phyloP scores from a whole-genome alignment of 768 basidiomycete genomes.

The Suillus clintonianus region DNA sequence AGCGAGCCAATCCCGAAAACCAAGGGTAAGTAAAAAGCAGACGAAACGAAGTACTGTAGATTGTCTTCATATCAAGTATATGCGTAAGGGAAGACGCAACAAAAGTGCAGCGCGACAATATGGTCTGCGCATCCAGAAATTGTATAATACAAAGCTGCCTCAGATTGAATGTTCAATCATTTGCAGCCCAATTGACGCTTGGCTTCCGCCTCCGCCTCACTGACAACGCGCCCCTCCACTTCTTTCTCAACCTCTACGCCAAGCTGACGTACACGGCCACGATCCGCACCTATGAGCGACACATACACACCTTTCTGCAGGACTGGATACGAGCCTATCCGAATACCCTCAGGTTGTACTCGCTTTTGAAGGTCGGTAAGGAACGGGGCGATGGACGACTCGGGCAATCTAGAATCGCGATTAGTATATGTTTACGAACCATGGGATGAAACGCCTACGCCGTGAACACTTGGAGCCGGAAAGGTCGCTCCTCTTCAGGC shows the following conservation, averaged over 20 bases:
- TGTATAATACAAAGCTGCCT: background rate
- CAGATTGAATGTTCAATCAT: background rate
- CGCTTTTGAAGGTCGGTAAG: conserved; percentile 76
- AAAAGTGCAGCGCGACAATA: background rate
- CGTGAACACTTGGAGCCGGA: conserved; percentile 83
- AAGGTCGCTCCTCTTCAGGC: conserved; percentile 69
- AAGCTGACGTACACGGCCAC: conserved; percentile 50
- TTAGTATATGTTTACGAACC: background rate
- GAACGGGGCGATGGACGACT: conserved; percentile 88
- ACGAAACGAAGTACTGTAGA: background rate
- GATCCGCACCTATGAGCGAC: conserved; percentile 53
- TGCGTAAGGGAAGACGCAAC: background rate
- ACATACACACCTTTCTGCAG: conserved; percentile 64
- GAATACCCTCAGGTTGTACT: conserved; percentile 72
- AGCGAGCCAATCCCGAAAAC: background rate
- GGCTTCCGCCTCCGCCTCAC: conserved; percentile 63
- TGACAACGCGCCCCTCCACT: conserved; percentile 58
- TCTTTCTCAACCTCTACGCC: conserved; percentile 64
- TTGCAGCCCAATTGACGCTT: conserved; percentile 36
- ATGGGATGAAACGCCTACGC: conserved; percentile 43
- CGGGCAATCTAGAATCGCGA: conserved; percentile 42
- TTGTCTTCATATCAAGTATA: background rate
- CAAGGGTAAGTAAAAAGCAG: background rate
- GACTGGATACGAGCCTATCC: conserved; percentile 79
- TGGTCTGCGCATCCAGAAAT: background rate